Base-by-base conservation (phyloP, 2,329 filamentous ascomycete species). In the Colletotrichum tabaci region DNA sequence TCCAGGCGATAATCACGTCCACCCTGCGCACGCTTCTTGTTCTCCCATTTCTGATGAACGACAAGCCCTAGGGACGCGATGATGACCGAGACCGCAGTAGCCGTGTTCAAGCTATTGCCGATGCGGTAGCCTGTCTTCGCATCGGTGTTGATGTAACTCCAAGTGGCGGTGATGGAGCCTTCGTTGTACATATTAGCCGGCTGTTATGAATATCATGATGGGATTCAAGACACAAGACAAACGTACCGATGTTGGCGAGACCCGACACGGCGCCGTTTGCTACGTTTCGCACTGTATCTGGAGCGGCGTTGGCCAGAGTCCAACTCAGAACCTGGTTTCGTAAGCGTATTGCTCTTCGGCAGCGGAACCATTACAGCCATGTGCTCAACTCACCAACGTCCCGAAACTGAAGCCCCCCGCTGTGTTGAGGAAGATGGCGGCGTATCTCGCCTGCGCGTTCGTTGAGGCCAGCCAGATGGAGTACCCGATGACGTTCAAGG, bases 141-240 rank as follows among this genome's bases (percentile, higher is more conserved):
- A 23, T 78, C 77, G 9, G 76, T 78, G 55, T 76, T 77, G 67
- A 77, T 77, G 40, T 78, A 78, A 46, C 76, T 77, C 77, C 76
- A 77, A 3, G 76, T 78, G 13, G 77, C 77, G 15, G 75, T 71
- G 49, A 78, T 77, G n/a, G 76, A 77, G 13, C 76, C 76, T 77
- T 50, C 12, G 18, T 12, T 10, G 49, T 16, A 12, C 21, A 26
- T 12, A 44, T 72, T 16, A 72, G 63, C 52, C 42, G 49, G 10
- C 13, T 12, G 16, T 4, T 53, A 21, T 26, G 42, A 18, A 10
- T 2, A 9, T 10, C 16, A 47, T 8, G 9, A 10, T 10, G 8
- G 8, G 35, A 8, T 38, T 38, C 35, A 38, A 38, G 30, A n/a
- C 6, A 10, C 12, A 13, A 38, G 7, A 4, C 21, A 12, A 16